phyloP scores from a whole-genome alignment of 257 asterid genomes.

The Coffea canephora region DNA sequence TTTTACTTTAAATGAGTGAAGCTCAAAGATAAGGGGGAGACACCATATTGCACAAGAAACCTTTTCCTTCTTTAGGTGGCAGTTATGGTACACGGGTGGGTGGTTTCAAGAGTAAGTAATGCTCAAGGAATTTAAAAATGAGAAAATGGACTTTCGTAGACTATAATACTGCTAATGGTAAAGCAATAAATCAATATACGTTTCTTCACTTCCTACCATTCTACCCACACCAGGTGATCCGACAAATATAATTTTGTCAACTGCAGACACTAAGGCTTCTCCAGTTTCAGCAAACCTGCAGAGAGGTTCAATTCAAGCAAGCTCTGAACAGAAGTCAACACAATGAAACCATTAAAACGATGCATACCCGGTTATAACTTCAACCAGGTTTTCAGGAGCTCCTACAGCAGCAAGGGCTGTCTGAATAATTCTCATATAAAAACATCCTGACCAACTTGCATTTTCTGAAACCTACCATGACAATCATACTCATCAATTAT shows the following conservation, averaged over 20 bases:
- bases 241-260: conserved; percentile 89
- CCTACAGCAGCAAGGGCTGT: conserved; percentile 96
- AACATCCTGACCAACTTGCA: conserved; percentile 99
- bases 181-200: neutral
- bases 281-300: conserved; percentile 99
- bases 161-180: neutral
- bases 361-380: conserved; percentile 93
- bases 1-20: neutral
- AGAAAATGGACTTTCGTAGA: neutral
- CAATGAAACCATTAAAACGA: conserved; percentile 13
- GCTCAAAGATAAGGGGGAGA: neutral
- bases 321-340: conserved; percentile 24
- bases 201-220: conserved; percentile 46
- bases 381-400: conserved; percentile 98
- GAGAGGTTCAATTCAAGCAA: conserved; percentile 23
- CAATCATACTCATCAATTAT: conserved; percentile 22
- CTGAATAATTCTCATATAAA: conserved; percentile 86
- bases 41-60: neutral
- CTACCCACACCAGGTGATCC: conserved; percentile 99
- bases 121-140: neutral
- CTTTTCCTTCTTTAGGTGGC: neutral
- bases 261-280: conserved; percentile 90
- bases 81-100: neutral
- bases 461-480: conserved; percentile 83
- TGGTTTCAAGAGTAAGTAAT: neutral